These are phyloP conservation scores for Lichtheimia hyalospora DNA, from an alignment of 371 early-diverging fungal species.

Conservation along the genomic window DNA sequence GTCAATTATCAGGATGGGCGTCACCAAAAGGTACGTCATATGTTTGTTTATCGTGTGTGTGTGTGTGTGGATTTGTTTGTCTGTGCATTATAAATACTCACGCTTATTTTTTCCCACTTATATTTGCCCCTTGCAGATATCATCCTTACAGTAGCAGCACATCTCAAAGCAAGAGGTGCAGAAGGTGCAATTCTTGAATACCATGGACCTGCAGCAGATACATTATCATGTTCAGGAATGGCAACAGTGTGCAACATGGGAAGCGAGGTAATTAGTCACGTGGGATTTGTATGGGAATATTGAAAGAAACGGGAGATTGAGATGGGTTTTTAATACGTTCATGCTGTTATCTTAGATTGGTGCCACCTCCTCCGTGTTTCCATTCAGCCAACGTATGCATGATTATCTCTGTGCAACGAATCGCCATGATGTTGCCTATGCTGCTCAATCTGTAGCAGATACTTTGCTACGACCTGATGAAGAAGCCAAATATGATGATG, in stretches of 20 bases:
- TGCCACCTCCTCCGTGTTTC: slow-evolving; percentile 95
- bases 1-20: slow-evolving; percentile 90
- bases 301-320: not conserved
- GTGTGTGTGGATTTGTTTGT: not conserved
- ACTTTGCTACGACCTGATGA: slow-evolving; percentile 86
- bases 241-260: slow-evolving; percentile 98
- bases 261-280: slow-evolving; percentile 59
- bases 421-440: slow-evolving; percentile 73
- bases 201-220: slow-evolving; percentile 92
- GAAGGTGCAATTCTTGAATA: slow-evolving; percentile 80
- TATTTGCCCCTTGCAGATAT: slow-evolving; percentile 74
- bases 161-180: slow-evolving; percentile 85
- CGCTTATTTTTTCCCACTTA: no score
- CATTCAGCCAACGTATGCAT: slow-evolving; percentile 84
- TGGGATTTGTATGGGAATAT: not conserved
- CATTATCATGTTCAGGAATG: slow-evolving; percentile 95
- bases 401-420: slow-evolving; percentile 86
- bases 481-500: slow-evolving; percentile 86
- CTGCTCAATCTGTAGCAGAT: slow-evolving; percentile 59
- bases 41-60: no score
- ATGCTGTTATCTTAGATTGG: slow-evolving; percentile 59
- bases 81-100: slow-evolving; percentile 61
- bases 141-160: slow-evolving; percentile 88
- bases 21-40: slow-evolving; percentile 68
- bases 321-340: not conserved